Base-by-base conservation (phyloP, 2,329 filamentous ascomycete genomes). In the Hortaea sp. region DNA sequence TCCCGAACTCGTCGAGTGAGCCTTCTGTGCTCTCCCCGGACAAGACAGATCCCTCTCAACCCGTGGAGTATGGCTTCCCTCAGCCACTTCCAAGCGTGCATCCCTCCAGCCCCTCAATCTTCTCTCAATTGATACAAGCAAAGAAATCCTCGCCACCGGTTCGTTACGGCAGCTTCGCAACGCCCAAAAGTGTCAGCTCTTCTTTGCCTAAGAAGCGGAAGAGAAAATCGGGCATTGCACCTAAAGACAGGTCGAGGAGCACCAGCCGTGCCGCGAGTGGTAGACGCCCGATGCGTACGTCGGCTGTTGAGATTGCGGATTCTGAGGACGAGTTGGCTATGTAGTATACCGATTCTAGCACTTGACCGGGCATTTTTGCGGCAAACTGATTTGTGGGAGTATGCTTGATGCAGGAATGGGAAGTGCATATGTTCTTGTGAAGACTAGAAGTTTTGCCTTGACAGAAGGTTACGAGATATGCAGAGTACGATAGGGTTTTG, bases 251-350 rank as follows among this genome's bases (percentile, higher is more conserved):
- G 9, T 35, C 32, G 28, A 13, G 12, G 11, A 37, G 20, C 38
- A 39, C 10, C 35, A 30, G 32, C 42, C 12, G 34, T 12, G 9
- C 42, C 13, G 27, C 31, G 30, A 37, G 30, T 29, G 31, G 20
- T 30, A 12, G 29, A 20, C 6, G 34, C 28, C 5, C 29, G 28
- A 7, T 20, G 34, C 27, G 38, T 28, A 29, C 42, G 27, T 27
- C 12, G 12, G 10, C 20, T 30, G 1, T 20, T 27, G 10, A 12
- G 7, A 9, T 27, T 42, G 47, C 37, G 29, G 47, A 44, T 30
- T 50, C 48, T 27, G 49, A 52, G 37, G 49, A 52, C 39, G 49
- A 52, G 39, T 44, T 52, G 42, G 49, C 49, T 41, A 43, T 7
- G 30, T 45, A 29, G 29, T 45, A 35, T 40, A 20, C 20, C 2